phyloP scores from a whole-genome alignment of 768 basidiomycete genomes.

The Boletus tylopilopsis region DNA sequence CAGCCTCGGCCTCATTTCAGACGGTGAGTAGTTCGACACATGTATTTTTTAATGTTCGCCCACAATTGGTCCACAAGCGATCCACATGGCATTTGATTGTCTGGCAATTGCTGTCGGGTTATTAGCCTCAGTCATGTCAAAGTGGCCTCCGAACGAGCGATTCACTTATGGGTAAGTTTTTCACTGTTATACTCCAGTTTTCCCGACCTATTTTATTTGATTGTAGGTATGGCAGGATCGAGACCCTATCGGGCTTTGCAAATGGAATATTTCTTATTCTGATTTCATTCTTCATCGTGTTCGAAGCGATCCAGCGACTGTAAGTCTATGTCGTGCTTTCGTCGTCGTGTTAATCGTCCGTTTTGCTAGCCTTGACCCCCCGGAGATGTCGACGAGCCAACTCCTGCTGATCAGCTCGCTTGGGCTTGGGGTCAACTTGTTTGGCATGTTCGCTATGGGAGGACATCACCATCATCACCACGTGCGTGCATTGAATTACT shows the following conservation, averaged over 20 bases:
- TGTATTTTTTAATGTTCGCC: not conserved
- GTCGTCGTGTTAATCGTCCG: not conserved
- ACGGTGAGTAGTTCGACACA: slow-evolving; percentile 55
- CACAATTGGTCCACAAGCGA: slow-evolving; percentile 51
- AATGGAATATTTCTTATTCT: slow-evolving; percentile 93
- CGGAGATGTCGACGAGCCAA: slow-evolving; percentile 96
- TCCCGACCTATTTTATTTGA: not conserved
- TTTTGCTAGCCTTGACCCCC: slow-evolving; percentile 72
- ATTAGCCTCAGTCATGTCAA: slow-evolving; percentile 96
- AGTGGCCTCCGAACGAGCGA: slow-evolving; percentile 90
- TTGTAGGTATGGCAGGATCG: slow-evolving; percentile 86
- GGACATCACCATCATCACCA: slow-evolving; percentile 79
- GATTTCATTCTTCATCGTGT: slow-evolving; percentile 97
- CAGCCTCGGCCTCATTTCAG: slow-evolving; percentile 92
- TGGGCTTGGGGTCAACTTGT: slow-evolving; percentile 90
- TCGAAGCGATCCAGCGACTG: slow-evolving; percentile 96
- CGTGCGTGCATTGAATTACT: slow-evolving; percentile 39
- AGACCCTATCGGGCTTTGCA: slow-evolving; percentile 96
- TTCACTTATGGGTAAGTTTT: slow-evolving; percentile 88
- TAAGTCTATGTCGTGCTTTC: slow-evolving; percentile 35
- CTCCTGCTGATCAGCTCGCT: slow-evolving; percentile 84
- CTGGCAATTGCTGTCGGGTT: slow-evolving; percentile 95
- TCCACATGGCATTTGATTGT: slow-evolving; percentile 99
- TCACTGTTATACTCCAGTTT: not conserved
- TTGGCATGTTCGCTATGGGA: slow-evolving; percentile 99